These are phyloP conservation scores for Penicillium sumatraense DNA, from an alignment of 2,329 filamentous ascomycete species.

Conservation along the genomic window DNA sequence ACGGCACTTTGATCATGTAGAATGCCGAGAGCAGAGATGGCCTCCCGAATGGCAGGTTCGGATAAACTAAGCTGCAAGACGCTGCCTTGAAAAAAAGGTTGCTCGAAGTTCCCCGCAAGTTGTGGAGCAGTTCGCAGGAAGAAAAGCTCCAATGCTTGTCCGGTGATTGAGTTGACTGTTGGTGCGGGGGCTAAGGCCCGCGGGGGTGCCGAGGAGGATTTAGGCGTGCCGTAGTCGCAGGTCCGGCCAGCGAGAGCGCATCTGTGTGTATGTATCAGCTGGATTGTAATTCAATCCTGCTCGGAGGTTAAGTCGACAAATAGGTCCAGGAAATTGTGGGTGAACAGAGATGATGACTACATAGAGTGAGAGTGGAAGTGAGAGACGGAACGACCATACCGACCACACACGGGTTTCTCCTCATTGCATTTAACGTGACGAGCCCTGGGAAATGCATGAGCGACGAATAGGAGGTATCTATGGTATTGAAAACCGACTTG, in stretches of 20 bases:
- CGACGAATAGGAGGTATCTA: neutral
- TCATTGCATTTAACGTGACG: constrained; percentile 68
- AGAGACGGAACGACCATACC: constrained; percentile 52
- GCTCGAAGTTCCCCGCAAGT: constrained; percentile 70
- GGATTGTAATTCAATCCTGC: neutral
- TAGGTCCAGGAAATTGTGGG: too few species aligned
- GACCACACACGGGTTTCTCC: constrained; percentile 62
- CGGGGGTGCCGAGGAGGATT: neutral
- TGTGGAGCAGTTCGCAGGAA: constrained; percentile 62
- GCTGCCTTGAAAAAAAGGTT: constrained; percentile 66
- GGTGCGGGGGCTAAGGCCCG: constrained; percentile 3
- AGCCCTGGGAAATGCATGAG: constrained; percentile 12
- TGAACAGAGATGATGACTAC: too few species aligned
- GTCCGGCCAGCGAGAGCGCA: constrained; percentile 15
- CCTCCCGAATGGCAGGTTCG: constrained; percentile 65
- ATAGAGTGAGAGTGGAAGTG: too few species aligned
- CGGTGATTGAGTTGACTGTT: neutral
- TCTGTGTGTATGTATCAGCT: neutral
- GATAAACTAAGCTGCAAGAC: constrained; percentile 68
- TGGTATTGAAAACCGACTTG: constrained; percentile 53
- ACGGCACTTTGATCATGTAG: constrained; percentile 62
- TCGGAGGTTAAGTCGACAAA: neutral
- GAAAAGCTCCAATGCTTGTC: constrained; percentile 35
- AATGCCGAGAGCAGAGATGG: constrained; percentile 68
- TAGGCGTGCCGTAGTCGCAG: constrained; percentile 18